Evolutionary conservation across 208 protist species (phyloP), one percentile per base, ranked within the genome.

Genomic region (Trypanosoma boissoni): DNA sequence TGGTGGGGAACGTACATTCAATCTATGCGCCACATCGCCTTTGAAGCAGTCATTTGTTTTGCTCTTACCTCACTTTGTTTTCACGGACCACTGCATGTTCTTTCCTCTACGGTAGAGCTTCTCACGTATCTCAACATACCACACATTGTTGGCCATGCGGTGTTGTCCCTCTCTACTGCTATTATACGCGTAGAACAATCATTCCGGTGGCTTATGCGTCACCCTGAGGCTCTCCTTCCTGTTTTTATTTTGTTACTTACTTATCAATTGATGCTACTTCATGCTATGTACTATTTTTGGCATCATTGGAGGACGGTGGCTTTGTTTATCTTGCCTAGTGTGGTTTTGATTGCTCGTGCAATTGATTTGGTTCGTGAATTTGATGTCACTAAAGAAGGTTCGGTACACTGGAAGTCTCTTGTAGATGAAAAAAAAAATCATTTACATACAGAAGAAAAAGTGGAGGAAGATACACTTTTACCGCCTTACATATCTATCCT

Each of bases 1-100:
- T 95, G 88, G 84, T 95, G 88, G 85, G 36, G 56, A 44, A 58
- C 74, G 3, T 76, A 86, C 66, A 85, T 92, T 53, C 64, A 81
- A 64, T 71, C 58, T 18, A 85, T 95, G 68, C 84, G 88, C 12
- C 73, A 90, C 68, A 88, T 86, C 44, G 78, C 72, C 21, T 69
- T 91, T 49, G 31, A 59, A 45, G 71, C 86, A 62, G 74, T 80
- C 27, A 34, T 75, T 7, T 20, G 72, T 1, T 78, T 80, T 48
- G 58, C 52, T 14, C 5, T 75, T 27, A 24, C 65, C 32, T 67
- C 75, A 10, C 39, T 59, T 0, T 58, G 77, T 0, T 61, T 45
- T 31, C 48, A 67, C 12, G 84, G 88, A 41, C 73, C 77, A 16
- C 58, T 89, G 3, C 72, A 78, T 43, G 83, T 79, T 43, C 45